A percentile compares a stretch with the other conserved stretches of the same genome.
These are phyloP conservation scores for Polychaeton citri DNA, from an alignment of 2,329 filamentous ascomycete species.

Conservation along the genomic window DNA sequence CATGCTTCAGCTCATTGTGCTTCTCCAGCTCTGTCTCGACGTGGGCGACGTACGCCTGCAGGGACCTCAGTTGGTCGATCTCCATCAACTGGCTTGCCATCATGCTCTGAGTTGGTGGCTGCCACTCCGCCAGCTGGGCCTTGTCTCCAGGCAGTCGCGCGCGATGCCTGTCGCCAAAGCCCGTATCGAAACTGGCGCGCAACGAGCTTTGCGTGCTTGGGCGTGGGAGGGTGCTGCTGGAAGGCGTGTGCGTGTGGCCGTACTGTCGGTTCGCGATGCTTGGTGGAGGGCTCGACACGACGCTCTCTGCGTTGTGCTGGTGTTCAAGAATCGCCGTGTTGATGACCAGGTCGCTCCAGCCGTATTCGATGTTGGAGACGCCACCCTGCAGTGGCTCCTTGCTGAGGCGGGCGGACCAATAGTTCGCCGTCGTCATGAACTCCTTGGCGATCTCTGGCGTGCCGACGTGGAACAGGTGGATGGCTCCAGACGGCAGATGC, in stretches of 20 bases:
- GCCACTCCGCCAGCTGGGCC: slow-evolving; percentile 75
- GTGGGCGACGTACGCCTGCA: slow-evolving; percentile 67
- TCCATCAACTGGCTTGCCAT: slow-evolving; percentile 68
- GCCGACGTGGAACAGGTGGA: slow-evolving; percentile 96
- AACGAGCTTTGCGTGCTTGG: slow-evolving; percentile 37
- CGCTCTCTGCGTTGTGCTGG: slow-evolving; percentile 20
- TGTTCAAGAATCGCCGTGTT: slow-evolving; percentile 32
- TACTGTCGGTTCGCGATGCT: slow-evolving; percentile 3
- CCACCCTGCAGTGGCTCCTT: slow-evolving; percentile 87
- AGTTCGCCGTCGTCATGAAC: slow-evolving; percentile 89
- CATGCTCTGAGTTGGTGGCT: slow-evolving; percentile 79
- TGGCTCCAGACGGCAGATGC: slow-evolving; percentile 79
- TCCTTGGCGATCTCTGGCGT: slow-evolving; percentile 90
- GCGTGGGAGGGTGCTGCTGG: slow-evolving; percentile 10
- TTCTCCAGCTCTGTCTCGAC: slow-evolving; percentile 74
- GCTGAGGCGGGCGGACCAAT: slow-evolving; percentile 89
- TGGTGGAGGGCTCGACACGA: slow-evolving; percentile 12
- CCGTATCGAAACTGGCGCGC: slow-evolving; percentile 44
- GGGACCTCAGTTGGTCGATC: slow-evolving; percentile 61
- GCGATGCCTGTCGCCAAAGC: slow-evolving; percentile 31
- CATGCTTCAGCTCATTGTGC: slow-evolving; percentile 77
- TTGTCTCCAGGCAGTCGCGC: slow-evolving; percentile 71
- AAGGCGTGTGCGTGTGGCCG: slow-evolving; percentile 18
- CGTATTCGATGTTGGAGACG: slow-evolving; percentile 94
- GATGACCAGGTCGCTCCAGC: slow-evolving; percentile 80